Evolutionary conservation across 2,329 filamentous ascomycete species (phyloP).

Genomic region (Seiridium unicorne): DNA sequence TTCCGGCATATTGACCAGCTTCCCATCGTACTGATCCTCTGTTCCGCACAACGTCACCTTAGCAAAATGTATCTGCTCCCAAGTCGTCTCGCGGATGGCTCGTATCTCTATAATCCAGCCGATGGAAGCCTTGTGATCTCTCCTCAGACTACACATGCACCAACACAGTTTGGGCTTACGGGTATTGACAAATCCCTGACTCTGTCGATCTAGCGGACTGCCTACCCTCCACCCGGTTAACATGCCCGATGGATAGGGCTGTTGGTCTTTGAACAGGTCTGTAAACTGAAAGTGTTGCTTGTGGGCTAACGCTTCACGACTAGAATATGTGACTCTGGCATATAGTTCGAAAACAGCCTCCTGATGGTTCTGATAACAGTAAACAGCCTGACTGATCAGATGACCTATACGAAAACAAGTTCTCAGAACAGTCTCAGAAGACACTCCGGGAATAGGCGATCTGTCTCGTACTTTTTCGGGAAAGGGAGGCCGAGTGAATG

Average conservation of each 20-base stretch:
- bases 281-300: constrained; percentile 64
- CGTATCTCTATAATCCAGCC: constrained; percentile 24
- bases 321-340: constrained; percentile 57
- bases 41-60: constrained; percentile 16
- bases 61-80: constrained; percentile 21
- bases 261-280: constrained; percentile 59
- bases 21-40: constrained; percentile 1
- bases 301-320: constrained; percentile 44
- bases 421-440: constrained; percentile 43
- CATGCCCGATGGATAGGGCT: constrained; percentile 43
- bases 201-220: constrained; percentile 22
- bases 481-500: constrained; percentile 51
- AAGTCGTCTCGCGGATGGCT: constrained; percentile 21
- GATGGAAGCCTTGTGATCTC: constrained; percentile 17
- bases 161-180: constrained; percentile 20
- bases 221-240: constrained; percentile 24
- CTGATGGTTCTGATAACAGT: constrained; percentile 29
- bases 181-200: constrained; percentile 21
- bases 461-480: constrained; percentile 47
- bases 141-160: constrained; percentile 24
- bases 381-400: constrained; percentile 46
- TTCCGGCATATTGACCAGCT: too few relatives aligned
- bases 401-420: constrained; percentile 66
- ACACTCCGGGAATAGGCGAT: constrained; percentile 52
- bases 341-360: constrained; percentile 59